Evolutionary conservation across 495 filamentous ascomycete species (phyloP).

Genomic region (Hypoxylon intermedium): DNA sequence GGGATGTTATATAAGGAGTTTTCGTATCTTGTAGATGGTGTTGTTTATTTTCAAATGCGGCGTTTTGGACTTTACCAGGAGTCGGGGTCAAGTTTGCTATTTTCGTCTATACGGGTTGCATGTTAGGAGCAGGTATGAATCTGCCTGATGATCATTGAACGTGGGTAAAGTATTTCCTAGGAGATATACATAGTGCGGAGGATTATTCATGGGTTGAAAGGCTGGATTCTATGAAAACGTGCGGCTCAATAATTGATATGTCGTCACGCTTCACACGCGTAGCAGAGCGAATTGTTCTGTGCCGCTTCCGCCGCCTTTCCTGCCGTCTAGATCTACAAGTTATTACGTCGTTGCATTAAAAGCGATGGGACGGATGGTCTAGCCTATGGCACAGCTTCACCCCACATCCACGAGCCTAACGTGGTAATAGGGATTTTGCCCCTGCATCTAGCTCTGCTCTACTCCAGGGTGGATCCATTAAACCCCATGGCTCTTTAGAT

Average conservation of each 20-base stretch:
- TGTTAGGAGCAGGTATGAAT: not conserved
- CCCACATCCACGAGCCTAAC: not conserved
- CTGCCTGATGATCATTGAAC: not conserved
- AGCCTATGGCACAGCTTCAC: not conserved
- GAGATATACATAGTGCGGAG: no score
- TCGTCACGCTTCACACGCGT: not conserved
- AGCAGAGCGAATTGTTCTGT: not conserved
- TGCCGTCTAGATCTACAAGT: not conserved
- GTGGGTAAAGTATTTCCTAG: not conserved
- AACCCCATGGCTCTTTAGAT: not conserved
- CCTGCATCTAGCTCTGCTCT: no score
- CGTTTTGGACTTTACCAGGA: not conserved
- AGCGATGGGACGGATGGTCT: not conserved
- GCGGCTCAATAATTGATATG: not conserved
- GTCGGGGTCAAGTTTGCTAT: not conserved
- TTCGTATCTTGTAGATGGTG: not conserved
- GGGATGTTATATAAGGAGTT: not conserved
- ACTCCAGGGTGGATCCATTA: not conserved
- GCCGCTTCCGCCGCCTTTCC: not conserved
- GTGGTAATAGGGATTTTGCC: not conserved
- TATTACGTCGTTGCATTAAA: not conserved
- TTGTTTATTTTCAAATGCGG: not conserved
- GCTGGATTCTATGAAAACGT: no score
- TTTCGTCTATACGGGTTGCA: not conserved
- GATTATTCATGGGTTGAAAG: no score